Conservation (phyloP, 208 protist species). For the Vickermania spadyakhi region DNA sequence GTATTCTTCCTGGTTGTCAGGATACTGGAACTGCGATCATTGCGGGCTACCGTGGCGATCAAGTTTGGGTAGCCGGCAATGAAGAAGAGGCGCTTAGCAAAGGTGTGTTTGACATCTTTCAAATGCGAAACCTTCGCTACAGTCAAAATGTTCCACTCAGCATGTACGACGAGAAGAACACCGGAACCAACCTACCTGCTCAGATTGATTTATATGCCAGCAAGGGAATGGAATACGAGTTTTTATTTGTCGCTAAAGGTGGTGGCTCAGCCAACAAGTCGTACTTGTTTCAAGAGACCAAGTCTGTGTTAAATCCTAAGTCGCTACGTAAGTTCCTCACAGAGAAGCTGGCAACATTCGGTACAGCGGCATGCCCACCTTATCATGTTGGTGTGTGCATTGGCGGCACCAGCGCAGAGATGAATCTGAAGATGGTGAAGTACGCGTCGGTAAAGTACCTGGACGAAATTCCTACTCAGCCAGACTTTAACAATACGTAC, state of each 20-base stretch:
- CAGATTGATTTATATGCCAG: conserved; percentile 95
- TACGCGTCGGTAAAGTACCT: conserved; percentile 90
- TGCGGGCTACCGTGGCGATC: conserved; percentile 91
- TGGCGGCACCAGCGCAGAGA: conserved; percentile 94
- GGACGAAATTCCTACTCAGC: conserved; percentile 92
- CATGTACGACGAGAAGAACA: conserved; percentile 97
- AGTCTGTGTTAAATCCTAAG: conserved; percentile 92
- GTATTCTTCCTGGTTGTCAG: conserved; percentile 91
- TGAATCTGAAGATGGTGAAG: conserved; percentile 96
- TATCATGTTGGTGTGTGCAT: conserved; percentile 96
- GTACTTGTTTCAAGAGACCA: conserved; percentile 95
- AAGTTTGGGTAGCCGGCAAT: conserved; percentile 91
- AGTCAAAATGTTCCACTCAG: conserved; percentile 91
- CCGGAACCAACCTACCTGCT: conserved; percentile 94
- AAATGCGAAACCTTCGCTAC: conserved; percentile 92
- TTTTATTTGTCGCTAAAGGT: conserved; percentile 96
- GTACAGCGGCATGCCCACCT: conserved; percentile 97
- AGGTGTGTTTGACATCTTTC: conserved; percentile 95
- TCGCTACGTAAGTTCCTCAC: conserved; percentile 88
- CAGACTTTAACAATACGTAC: conserved; percentile 63
- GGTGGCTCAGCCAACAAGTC: conserved; percentile 97
- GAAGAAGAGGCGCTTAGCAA: conserved; percentile 90
- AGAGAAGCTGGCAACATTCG: conserved; percentile 90
- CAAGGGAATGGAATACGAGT: conserved; percentile 92
- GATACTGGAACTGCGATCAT: conserved; percentile 97